Conservation (phyloP, 2,329 filamentous ascomycete species). For the Cordyceps javanica region DNA sequence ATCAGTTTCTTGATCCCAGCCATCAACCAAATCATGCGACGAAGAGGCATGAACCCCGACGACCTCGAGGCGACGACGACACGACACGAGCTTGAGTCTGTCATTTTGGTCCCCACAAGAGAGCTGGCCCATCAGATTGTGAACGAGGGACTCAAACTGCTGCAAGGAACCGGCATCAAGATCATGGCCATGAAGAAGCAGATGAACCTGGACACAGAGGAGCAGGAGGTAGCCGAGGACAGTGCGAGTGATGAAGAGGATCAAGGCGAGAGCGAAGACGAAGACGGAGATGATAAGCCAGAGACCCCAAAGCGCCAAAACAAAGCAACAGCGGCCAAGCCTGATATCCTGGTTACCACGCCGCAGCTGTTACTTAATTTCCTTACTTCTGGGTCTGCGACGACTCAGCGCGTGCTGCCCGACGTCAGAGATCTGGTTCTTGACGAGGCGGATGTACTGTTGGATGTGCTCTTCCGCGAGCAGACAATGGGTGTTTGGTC, state of each 20-base stretch:
- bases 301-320: slow-evolving; percentile 20
- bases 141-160: slow-evolving; percentile 79
- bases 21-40: slow-evolving; percentile 66
- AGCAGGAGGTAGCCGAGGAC: slow-evolving; percentile 31
- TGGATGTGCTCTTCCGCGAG: slow-evolving; percentile 84
- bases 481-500: slow-evolving; percentile 84
- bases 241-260: slow-evolving; percentile 32
- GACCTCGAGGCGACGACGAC: slow-evolving; percentile 28
- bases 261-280: slow-evolving; percentile 30
- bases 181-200: slow-evolving; percentile 80
- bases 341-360: slow-evolving; percentile 36
- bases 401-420: slow-evolving; percentile 48
- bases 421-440: slow-evolving; percentile 70
- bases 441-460: slow-evolving; percentile 91
- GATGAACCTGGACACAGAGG: slow-evolving; percentile 58
- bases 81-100: slow-evolving; percentile 50
- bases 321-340: slow-evolving; percentile 23
- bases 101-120: slow-evolving; percentile 73
- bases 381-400: slow-evolving; percentile 43
- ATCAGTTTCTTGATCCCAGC: slow-evolving; percentile 86
- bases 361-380: slow-evolving; percentile 67
- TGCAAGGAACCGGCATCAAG: slow-evolving; percentile 67
- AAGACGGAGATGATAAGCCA: slow-evolving; percentile 20
- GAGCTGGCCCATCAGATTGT: slow-evolving; percentile 75
- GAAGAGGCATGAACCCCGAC: slow-evolving; percentile 39